These are phyloP conservation scores for Fusarium luffae DNA, from an alignment of 2,329 filamentous ascomycete genomes.

Conservation along the genomic window DNA sequence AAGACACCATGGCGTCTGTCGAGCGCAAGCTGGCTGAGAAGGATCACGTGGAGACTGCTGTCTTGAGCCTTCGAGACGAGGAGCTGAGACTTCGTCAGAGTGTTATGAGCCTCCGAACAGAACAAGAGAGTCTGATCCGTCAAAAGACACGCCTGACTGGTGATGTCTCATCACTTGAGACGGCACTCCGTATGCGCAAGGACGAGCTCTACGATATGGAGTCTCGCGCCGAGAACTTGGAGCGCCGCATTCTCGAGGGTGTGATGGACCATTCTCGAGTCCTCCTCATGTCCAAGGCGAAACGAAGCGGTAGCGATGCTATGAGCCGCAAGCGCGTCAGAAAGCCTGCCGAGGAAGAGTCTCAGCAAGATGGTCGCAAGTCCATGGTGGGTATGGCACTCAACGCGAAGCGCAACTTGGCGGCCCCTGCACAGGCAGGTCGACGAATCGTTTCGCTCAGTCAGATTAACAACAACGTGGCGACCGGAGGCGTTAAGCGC, in stretches of 20 bases:
- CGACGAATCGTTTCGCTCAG: conserved; percentile 90
- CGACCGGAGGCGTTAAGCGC: conserved; percentile 73
- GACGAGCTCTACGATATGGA: conserved; percentile 96
- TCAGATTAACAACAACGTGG: conserved; percentile 83
- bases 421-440: conserved; percentile 60
- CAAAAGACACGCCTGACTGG: conserved; percentile 85
- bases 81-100: conserved; percentile 64
- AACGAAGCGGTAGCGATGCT: conserved; percentile 59
- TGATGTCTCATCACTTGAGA: conserved; percentile 91
- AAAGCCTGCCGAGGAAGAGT: conserved; percentile 51
- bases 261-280: conserved; percentile 96
- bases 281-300: conserved; percentile 79
- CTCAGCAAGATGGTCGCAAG: conserved; percentile 41
- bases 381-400: conserved; percentile 65
- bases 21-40: conserved; percentile 78
- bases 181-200: conserved; percentile 85
- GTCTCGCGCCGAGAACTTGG: conserved; percentile 84
- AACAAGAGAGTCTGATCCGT: conserved; percentile 79
- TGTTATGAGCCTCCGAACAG: conserved; percentile 69
- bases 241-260: conserved; percentile 92
- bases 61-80: conserved; percentile 63
- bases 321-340: conserved; percentile 70
- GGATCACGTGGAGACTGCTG: conserved; percentile 68
- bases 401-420: conserved; percentile 61
- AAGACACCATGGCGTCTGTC: conserved; percentile 82